Evolutionary conservation across 805 yeast species (phyloP).

Genomic region (Barnettozyma vustinii): DNA sequence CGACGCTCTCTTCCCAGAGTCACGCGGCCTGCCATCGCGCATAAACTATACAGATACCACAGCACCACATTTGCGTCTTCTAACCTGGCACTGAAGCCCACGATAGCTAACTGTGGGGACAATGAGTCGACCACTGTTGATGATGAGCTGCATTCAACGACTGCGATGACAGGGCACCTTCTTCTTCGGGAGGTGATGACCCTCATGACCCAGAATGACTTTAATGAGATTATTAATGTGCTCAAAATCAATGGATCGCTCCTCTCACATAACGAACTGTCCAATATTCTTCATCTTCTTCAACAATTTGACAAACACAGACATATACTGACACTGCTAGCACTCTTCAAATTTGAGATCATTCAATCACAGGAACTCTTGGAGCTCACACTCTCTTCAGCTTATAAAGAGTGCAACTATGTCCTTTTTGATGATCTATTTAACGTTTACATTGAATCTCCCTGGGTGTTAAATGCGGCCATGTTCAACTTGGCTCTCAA

Average conservation of each 20-base stretch:
- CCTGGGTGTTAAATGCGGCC: conserved; percentile 5
- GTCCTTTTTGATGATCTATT: conserved; percentile 18
- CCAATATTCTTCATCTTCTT: conserved; percentile 3
- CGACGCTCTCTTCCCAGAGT: conserved; percentile 4
- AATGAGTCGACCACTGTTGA: not conserved
- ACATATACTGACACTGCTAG: conserved; percentile 7
- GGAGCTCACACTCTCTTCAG: conserved; percentile 7
- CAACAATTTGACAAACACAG: conserved; percentile 7
- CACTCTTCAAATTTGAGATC: conserved; percentile 8
- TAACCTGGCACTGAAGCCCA: not conserved
- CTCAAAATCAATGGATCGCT: conserved; percentile 3
- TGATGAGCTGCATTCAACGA: not conserved
- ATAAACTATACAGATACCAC: not conserved
- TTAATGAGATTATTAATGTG: conserved; percentile 4
- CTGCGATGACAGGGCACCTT: not conserved
- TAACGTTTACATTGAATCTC: conserved; percentile 14
- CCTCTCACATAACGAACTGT: conserved; percentile 1
- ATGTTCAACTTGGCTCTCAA: conserved; percentile 20
- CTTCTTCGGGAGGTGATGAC: not conserved
- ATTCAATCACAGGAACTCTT: conserved; percentile 4
- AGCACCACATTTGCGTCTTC: conserved; percentile 10
- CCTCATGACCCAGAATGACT: conserved; percentile 3
- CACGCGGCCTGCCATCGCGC: not conserved
- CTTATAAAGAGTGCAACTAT: conserved; percentile 10
- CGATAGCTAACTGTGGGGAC: not conserved